Base-by-base conservation (phyloP, 2,329 filamentous ascomycete species). In the Neurospora sp. region DNA sequence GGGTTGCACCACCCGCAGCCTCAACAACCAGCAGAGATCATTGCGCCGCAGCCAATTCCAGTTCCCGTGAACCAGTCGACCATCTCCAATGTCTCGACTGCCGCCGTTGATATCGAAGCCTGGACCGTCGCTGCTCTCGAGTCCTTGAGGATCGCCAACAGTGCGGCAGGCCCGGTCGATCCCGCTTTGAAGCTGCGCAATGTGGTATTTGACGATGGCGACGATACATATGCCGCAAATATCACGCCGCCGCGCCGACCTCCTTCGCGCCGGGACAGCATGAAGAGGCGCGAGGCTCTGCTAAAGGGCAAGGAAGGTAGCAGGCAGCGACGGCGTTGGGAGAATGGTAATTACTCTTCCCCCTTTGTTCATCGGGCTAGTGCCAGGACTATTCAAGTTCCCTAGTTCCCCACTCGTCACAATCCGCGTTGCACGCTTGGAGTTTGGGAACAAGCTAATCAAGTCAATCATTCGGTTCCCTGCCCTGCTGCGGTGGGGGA, bases 231-330 rank as follows among this genome's bases (percentile, higher is more conserved):
- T 4, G 71, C 69, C 38, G 67, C 73, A n/a, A 77, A 71, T 73
- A 76, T 79, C 66, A 76, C 77, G 11, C 76, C 78, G 46, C 79
- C 80, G 70, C 82, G 79, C 72, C 83, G 81, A 69, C 85, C 81
- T 69, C 82, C 77, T 0, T 84, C 84, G 19, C 79, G 81, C 39
- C 79, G 84, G 78, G 91, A 89, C 72, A 87, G 85, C 74, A 79
- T 84, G 79, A 81, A 81, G 69, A 82, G 87, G 68, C 89, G 94
- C 19, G 93, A 97, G 74, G 87, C 89, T 2, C 78, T 97, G 68
- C 84, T 96, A 39, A 96, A 93, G 82, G 95, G 95, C 70, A 97
- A 96, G 75, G 93, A 97, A 80, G 95, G 95, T 40, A 95, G 89
- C 76, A 87, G 95, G 42, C 90, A 95, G 76, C 86, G 95, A 67